A percentile compares a stretch with the other conserved stretches of the same genome.
These are phyloP conservation scores for Bryoerythrophyllum caledonicum DNA, from an alignment of 225 moss, liverwort and hornwort species.

Conservation along the genomic window DNA sequence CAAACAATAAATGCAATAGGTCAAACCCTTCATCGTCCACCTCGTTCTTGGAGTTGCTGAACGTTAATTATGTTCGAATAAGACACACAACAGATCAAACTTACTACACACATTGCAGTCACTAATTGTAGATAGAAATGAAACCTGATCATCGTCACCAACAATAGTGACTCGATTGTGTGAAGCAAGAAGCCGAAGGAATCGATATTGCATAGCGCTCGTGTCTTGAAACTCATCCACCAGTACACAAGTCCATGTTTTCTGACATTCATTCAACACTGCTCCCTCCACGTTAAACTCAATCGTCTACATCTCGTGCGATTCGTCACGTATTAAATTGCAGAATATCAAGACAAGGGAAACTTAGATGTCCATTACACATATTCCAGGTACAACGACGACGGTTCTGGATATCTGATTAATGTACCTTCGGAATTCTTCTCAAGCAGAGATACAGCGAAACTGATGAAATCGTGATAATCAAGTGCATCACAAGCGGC, in stretches of 20 bases:
- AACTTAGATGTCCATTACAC: background rate
- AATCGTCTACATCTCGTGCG: conserved; percentile 13
- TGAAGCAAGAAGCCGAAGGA: conserved; percentile 82
- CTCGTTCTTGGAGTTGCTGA: conserved; percentile 3
- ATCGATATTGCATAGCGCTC: conserved; percentile 83
- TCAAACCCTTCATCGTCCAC: background rate
- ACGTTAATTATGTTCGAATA: conserved; percentile 7
- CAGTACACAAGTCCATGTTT: conserved; percentile 75
- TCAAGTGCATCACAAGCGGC: conserved; percentile 90
- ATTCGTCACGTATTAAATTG: background rate
- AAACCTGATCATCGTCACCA: conserved; percentile 98
- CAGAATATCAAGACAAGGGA: background rate
- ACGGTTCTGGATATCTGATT: background rate
- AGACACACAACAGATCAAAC: background rate
- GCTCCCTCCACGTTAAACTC: conserved; percentile 24
- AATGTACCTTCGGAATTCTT: conserved; percentile 58
- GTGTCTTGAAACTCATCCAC: conserved; percentile 99
- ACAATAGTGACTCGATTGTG: conserved; percentile 92
- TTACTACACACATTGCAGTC: background rate
- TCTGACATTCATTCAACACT: conserved; percentile 84
- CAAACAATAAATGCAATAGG: background rate
- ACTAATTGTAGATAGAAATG: conserved; percentile 6
- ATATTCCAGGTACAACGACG: background rate
- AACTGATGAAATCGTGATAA: conserved; percentile 95
- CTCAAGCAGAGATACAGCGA: conserved; percentile 63